These are phyloP conservation scores for Trypanosoma lewisi DNA, from an alignment of 208 protist genomes.

Conservation along the genomic window DNA sequence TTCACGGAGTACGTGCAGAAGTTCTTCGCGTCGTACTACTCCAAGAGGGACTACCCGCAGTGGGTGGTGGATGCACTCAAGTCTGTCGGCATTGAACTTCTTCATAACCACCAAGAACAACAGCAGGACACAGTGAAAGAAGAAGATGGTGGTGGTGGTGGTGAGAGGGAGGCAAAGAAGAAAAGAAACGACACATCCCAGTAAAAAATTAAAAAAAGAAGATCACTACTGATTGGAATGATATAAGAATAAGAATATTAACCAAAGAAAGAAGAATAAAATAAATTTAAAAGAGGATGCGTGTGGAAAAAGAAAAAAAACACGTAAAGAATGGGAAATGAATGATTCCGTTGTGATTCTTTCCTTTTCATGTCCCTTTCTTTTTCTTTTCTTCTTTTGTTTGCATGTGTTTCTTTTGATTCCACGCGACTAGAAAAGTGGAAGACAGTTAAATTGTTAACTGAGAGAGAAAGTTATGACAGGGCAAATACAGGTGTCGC, in stretches of 20 bases:
- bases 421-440: background rate
- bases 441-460: background rate
- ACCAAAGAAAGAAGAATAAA: no score
- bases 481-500: slow-evolving; percentile 30
- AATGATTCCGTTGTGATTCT: no score
- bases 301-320: no score
- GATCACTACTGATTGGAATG: background rate
- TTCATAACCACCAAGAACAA: slow-evolving; percentile 17
- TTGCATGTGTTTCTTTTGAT: background rate
- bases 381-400: background rate
- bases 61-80: slow-evolving; percentile 87
- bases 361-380: no score
- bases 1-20: slow-evolving; percentile 87
- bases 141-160: slow-evolving; percentile 1
- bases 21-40: slow-evolving; percentile 87
- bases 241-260: slow-evolving; percentile 1
- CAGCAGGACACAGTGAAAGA: background rate
- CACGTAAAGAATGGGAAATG: no score
- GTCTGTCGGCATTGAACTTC: slow-evolving; percentile 76
- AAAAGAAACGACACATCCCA: background rate
- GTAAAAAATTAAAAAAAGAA: background rate
- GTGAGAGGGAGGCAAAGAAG: background rate
- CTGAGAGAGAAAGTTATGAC: slow-evolving; percentile 9
- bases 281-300: no score
- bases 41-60: slow-evolving; percentile 78